Conservation (phyloP, 768 basidiomycete species). For the Dendrothele bispora region DNA sequence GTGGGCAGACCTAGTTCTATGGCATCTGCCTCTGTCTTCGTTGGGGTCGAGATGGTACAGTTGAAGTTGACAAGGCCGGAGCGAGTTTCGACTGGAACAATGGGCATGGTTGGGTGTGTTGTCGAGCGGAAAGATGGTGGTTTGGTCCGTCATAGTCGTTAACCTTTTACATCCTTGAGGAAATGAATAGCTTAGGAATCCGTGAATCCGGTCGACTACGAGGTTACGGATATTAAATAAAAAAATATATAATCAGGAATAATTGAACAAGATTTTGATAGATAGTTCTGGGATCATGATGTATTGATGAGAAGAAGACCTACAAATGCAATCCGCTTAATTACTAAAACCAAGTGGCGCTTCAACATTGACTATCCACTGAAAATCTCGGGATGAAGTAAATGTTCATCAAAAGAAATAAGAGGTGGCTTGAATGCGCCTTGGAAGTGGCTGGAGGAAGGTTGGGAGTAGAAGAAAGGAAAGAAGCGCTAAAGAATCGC, state of each 20-base stretch:
- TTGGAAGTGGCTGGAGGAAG: too few relatives aligned
- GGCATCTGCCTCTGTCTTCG: background rate
- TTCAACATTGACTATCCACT: too few relatives aligned
- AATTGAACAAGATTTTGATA: background rate
- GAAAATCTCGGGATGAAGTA: too few relatives aligned
- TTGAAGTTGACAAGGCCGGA: background rate
- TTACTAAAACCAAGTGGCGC: too few relatives aligned
- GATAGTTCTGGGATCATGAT: background rate
- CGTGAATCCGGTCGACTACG: too few relatives aligned
- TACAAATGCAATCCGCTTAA: too few relatives aligned
- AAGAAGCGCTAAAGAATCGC: too few relatives aligned
- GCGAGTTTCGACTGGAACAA: background rate
- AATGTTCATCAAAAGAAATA: too few relatives aligned
- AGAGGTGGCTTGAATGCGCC: too few relatives aligned
- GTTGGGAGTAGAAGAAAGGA: too few relatives aligned
- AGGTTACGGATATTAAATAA: too few relatives aligned
- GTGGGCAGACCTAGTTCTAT: slow-evolving; percentile 1
- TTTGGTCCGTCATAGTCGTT: background rate
- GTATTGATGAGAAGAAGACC: too few relatives aligned
- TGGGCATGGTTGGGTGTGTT: slow-evolving; percentile 5
- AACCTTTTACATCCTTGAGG: background rate
- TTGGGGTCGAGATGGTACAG: slow-evolving; percentile 4
- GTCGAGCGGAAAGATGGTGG: background rate
- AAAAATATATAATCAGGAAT: background rate
- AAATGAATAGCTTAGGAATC: background rate